A percentile compares a stretch with the other conserved stretches of the same genome.
phyloP scores from a whole-genome alignment of 2,329 filamentous ascomycete genomes.

The Colletotrichum aenigma region DNA sequence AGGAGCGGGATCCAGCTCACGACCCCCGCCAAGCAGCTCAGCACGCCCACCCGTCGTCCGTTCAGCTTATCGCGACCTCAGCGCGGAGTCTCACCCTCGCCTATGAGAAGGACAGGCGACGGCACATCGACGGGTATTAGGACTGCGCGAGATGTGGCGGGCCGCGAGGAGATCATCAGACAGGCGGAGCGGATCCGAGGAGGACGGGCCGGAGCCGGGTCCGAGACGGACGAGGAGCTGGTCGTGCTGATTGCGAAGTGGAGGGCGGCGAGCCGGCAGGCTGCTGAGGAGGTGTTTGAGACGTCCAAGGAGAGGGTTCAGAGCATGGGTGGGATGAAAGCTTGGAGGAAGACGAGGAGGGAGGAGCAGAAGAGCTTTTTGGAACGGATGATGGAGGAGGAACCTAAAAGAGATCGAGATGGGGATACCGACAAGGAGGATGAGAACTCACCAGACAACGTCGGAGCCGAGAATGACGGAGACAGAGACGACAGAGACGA shows the following conservation, averaged over 20 bases:
- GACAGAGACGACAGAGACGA: not conserved
- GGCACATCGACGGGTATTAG: not conserved
- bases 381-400: conserved; percentile 34
- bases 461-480: not conserved
- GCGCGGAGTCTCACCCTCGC: not conserved
- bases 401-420: not conserved
- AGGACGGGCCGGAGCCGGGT: not conserved
- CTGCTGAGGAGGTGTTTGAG: conserved; percentile 21
- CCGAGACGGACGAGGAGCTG: conserved; percentile 9
- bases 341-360: conserved; percentile 3
- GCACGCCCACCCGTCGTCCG: not conserved
- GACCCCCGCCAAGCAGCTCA: not conserved
- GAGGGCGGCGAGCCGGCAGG: conserved; percentile 17
- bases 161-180: conserved; percentile 14
- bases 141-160: not conserved
- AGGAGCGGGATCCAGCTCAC: not conserved
- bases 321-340: conserved; percentile 10
- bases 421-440: not conserved
- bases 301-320: not conserved
- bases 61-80: not conserved
- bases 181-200: conserved; percentile 6
- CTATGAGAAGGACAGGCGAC: not conserved
- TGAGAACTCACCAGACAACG: not conserved
- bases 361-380: conserved; percentile 31
- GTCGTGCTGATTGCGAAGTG: conserved; percentile 18